Conservation (phyloP, 495 filamentous ascomycete species). For the Xylaria palmicola region DNA sequence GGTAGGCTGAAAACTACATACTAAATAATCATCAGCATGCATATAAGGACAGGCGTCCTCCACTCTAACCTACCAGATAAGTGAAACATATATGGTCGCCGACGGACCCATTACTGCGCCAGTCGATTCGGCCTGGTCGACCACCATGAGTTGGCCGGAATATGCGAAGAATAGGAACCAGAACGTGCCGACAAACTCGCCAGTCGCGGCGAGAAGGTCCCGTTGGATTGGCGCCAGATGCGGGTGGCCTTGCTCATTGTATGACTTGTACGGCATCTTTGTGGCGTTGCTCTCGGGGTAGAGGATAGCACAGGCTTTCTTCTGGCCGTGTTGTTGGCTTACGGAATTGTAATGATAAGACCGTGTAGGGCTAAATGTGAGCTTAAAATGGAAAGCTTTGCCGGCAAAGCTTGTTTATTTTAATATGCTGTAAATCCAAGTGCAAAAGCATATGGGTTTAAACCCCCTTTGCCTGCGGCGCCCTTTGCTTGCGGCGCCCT, state of each 20-base stretch:
- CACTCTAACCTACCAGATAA: conserved; percentile 19
- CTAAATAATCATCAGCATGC: conserved; percentile 44
- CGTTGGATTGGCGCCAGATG: neutral
- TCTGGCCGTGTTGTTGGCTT: neutral
- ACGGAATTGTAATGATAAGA: neutral
- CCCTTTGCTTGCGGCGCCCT: too few species aligned
- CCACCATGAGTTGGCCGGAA: conserved; percentile 35
- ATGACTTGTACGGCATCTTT: neutral
- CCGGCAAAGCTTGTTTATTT: too few species aligned
- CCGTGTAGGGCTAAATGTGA: too few species aligned
- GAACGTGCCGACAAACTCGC: conserved; percentile 51
- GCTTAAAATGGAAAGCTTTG: too few species aligned
- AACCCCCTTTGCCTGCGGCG: too few species aligned
- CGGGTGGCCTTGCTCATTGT: neutral
- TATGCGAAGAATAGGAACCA: conserved; percentile 55
- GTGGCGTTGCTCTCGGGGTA: neutral
- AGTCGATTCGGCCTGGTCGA: conserved; percentile 26
- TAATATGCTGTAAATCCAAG: too few species aligned
- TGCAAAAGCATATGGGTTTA: too few species aligned
- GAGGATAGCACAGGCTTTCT: neutral
- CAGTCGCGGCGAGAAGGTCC: conserved; percentile 37
- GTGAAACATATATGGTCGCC: conserved; percentile 25
- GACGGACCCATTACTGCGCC: conserved; percentile 10
- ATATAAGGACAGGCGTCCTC: neutral
- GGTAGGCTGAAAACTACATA: conserved; percentile 35